Evolutionary conservation across 129 eudicot genomes (phyloP), one percentile per base, ranked within the genome.

Genomic region (Dittrichia graveolens): DNA sequence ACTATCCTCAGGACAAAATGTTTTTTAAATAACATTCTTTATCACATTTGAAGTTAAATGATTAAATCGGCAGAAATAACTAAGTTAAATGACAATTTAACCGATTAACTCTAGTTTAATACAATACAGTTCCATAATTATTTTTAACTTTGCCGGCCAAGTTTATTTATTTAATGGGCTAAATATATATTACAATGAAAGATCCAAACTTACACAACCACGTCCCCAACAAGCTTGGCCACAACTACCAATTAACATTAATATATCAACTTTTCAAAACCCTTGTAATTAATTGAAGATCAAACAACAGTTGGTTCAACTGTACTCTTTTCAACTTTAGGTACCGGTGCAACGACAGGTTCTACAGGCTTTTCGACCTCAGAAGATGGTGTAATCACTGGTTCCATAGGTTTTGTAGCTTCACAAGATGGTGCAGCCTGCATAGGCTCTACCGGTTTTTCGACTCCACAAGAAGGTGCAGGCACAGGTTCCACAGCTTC

Each of bases 91-190:
- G n/a, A n/a, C n/a, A n/a, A n/a, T n/a, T n/a, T n/a, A n/a, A n/a
- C n/a, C n/a, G n/a, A n/a, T n/a, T n/a, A n/a, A n/a, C n/a, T n/a
- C n/a, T n/a, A n/a, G n/a, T n/a, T n/a, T n/a, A n/a, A n/a, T n/a
- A n/a, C n/a, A n/a, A n/a, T n/a, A n/a, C n/a, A n/a, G n/a, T n/a
- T n/a, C n/a, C n/a, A n/a, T n/a, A n/a, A n/a, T n/a, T n/a, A n/a
- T n/a, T n/a, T n/a, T n/a, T n/a, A n/a, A n/a, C n/a, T n/a, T n/a
- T n/a, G 14, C 53, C 44, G 50, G 58, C 77, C 77, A 78, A 71
- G 55, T 24, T 24, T 24, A 78, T 62, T 78, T 78, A 78, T 71
- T 62, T 31, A 66, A 63, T 53, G 61, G 49, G 82, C 82, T 71
- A 53, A 53, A 62, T 71, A 43, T 78, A 62, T 71, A 43, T 78